Evolutionary conservation across 345 rosid species (phyloP).

Genomic region (Arabis alpina): DNA sequence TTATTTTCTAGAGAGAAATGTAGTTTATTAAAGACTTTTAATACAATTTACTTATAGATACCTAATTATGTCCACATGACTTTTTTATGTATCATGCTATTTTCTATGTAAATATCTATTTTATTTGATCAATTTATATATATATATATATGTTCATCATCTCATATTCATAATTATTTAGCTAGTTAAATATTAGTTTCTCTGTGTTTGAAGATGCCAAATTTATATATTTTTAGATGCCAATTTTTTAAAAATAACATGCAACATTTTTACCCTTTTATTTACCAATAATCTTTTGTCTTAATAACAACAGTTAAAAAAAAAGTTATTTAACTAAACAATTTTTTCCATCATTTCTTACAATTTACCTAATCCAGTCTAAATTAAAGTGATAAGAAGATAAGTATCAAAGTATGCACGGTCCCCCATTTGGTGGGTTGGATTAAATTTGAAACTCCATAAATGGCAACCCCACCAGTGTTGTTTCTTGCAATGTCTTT

Average conservation of each 20-base stretch:
- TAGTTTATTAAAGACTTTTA: not conserved
- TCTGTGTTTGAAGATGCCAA: too few relatives aligned
- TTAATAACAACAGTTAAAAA: too few relatives aligned
- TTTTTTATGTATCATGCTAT: not conserved
- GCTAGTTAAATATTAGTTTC: too few relatives aligned
- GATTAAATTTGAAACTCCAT: not conserved
- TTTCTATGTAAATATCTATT: not conserved
- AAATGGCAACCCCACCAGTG: constrained; percentile 5
- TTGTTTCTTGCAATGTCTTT: not conserved
- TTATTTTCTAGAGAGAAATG: not conserved
- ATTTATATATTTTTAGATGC: too few relatives aligned
- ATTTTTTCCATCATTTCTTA: too few relatives aligned
- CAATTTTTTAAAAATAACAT: not conserved
- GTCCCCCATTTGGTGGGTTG: not conserved
- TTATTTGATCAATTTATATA: not conserved
- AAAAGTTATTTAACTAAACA: too few relatives aligned
- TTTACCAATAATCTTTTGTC: too few relatives aligned
- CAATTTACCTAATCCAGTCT: not conserved
- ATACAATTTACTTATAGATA: not conserved
- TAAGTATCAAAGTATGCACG: constrained; percentile 13
- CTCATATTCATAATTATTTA: too few relatives aligned
- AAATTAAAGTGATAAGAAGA: constrained; percentile 13
- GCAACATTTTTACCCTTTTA: too few relatives aligned
- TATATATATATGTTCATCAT: not conserved
- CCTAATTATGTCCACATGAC: not conserved